Evolutionary conservation across 2,329 filamentous ascomycete species (phyloP).

Genomic region (Xylaria digitata): DNA sequence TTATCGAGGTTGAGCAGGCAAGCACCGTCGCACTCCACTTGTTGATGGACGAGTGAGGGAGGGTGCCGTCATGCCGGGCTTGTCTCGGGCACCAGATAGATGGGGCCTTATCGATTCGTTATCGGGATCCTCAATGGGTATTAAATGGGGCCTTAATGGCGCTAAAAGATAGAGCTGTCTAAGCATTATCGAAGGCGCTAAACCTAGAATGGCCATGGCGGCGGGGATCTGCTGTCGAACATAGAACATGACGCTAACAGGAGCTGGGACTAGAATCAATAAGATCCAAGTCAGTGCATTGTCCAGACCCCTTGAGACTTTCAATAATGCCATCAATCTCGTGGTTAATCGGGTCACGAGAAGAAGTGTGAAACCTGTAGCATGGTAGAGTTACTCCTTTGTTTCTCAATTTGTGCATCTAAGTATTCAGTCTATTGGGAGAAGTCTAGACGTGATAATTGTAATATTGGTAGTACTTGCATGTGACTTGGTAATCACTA

Average conservation of each 20-base stretch:
- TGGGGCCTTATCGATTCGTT: conserved; percentile 30
- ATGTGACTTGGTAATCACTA: neutral
- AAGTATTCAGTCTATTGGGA: neutral
- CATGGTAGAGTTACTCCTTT: neutral
- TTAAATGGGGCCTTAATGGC: neutral
- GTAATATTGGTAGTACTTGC: neutral
- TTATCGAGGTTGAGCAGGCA: conserved; percentile 12
- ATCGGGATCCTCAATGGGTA: neutral
- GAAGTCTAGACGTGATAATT: neutral
- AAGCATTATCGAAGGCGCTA: conserved; percentile 4
- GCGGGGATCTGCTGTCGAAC: neutral
- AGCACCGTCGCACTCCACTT: conserved; percentile 15
- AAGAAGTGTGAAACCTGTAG: neutral
- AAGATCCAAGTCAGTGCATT: no score
- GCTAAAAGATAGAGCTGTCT: neutral
- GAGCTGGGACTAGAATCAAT: neutral
- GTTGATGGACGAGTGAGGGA: neutral
- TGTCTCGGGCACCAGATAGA: conserved; percentile 18
- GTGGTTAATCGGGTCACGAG: neutral
- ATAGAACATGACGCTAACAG: neutral
- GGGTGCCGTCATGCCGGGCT: conserved; percentile 32
- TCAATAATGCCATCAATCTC: no score
- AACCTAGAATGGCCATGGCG: conserved; percentile 8
- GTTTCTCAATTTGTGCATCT: neutral
- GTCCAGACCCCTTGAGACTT: neutral